Conservation (phyloP, 2,329 filamentous ascomycete species). For the Colletotrichum cordylinicola region DNA sequence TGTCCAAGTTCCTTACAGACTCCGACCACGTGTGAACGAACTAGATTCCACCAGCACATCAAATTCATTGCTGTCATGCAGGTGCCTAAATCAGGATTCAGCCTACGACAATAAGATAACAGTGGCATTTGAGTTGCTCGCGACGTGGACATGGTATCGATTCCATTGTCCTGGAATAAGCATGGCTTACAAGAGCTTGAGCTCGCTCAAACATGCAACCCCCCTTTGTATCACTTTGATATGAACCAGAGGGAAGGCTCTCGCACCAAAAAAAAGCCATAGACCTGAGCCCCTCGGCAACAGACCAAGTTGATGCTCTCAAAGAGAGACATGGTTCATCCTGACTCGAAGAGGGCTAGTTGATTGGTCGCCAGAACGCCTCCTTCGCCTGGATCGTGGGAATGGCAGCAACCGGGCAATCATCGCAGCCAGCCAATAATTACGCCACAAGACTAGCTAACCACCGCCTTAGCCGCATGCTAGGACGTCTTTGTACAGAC, state of each 20-base stretch:
- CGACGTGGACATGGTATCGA: not conserved
- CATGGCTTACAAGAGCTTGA: not conserved
- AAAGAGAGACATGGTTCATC: conserved; percentile 10
- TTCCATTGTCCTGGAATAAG: not conserved
- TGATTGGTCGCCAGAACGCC: not conserved
- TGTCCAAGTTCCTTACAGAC: not conserved
- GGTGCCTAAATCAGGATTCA: not conserved
- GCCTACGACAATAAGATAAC: not conserved
- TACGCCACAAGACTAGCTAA: not conserved
- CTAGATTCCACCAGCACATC: not conserved
- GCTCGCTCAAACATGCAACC: not conserved
- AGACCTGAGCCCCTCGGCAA: not conserved
- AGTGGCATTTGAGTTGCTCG: not conserved
- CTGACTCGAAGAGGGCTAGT: not conserved
- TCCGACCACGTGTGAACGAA: not conserved
- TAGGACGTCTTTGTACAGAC: not conserved
- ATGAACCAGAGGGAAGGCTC: not conserved
- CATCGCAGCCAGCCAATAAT: conserved; percentile 12
- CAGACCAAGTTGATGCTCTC: not conserved
- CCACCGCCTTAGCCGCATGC: not conserved
- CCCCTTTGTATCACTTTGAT: not conserved
- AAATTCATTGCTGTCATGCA: not conserved
- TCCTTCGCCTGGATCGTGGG: not conserved
- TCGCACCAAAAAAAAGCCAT: conserved; percentile 4
- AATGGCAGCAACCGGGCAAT: not conserved